Evolutionary conservation across 78 protist genomes (phyloP), one percentile per base, ranked within the genome.

Genomic region (Dictyostelium intermedium): DNA sequence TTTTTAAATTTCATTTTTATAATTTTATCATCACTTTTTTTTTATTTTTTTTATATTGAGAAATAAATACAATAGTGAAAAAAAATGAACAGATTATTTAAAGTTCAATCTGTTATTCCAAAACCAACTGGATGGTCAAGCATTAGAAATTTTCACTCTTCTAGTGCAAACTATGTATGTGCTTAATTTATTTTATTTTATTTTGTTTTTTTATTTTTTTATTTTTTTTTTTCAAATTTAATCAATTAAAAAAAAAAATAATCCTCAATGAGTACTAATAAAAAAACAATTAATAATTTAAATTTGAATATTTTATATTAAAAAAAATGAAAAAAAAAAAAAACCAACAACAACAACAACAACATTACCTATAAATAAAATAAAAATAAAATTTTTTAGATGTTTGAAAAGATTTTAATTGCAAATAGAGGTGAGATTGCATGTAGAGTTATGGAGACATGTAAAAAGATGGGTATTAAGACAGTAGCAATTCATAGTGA

Each of bases 371-470:
- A 39, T 39, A 45, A 45, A 8, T 8, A 45, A 8, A 45, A 45
- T 45, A 45, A 45, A 8, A 45, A 9, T 45, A 45, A 45, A 70
- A 27, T 3, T 27, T 11, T 13, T 9, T 77, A 77, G 82, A 83
- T 91, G 95, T 93, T 96, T 53, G 97, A 97, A 74, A 99, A 98
- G 89, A 96, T 99, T 18, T 96, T 99, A 39, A 84, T 99, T 60
- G 99, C 99, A 56, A 99, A 99, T 89, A 96, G 99, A 23, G 99
- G 99, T 20, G 99, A 99, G 82, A 99, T 99, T 92, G 99, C 99
- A 5, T 97, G 98, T 95, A 97, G 99, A 25, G 98, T 99, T 61
- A 95, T 97, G 66, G 69, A 85, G 30, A 97, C 99, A 5, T 98
- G 99, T 73, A 32, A 82, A 61, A 47, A 85, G 85, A 74, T 98